Conservation (phyloP, 108 stramenopile genomes). For the Cyclotella cryptica region DNA sequence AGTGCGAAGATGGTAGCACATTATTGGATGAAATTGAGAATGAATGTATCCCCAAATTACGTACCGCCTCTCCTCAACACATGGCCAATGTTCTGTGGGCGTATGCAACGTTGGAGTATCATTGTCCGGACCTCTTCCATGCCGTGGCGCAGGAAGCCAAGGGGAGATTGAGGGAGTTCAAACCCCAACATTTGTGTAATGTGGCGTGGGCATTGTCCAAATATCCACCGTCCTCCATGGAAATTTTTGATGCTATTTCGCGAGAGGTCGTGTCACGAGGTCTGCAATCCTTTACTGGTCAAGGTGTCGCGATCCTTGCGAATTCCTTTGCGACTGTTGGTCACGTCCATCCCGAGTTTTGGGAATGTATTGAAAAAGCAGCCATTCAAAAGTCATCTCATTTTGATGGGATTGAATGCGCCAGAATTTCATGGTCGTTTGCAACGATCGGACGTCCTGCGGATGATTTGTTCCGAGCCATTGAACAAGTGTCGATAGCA, state of each 20-base stretch:
- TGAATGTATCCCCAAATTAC: background rate
- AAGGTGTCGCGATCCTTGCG: slow-evolving; percentile 48
- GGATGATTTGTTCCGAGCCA: slow-evolving; percentile 29
- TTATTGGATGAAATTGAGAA: slow-evolving; percentile 24
- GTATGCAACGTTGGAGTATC: slow-evolving; percentile 28
- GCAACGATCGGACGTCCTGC: slow-evolving; percentile 42
- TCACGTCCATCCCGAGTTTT: slow-evolving; percentile 23
- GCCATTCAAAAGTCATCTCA: slow-evolving; percentile 3
- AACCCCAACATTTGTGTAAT: slow-evolving; percentile 33
- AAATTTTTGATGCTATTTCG: slow-evolving; percentile 43
- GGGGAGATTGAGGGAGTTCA: slow-evolving; percentile 19
- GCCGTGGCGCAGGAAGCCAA: slow-evolving; percentile 28
- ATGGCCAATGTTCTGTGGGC: slow-evolving; percentile 27
- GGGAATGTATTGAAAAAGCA: slow-evolving; percentile 36
- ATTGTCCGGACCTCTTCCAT: slow-evolving; percentile 28
- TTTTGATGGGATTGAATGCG: slow-evolving; percentile 31
- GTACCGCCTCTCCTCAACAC: slow-evolving; percentile 12
- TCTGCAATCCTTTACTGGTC: slow-evolving; percentile 31
- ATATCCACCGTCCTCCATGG: slow-evolving; percentile 8
- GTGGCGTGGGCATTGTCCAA: slow-evolving; percentile 46
- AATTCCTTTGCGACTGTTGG: slow-evolving; percentile 47
- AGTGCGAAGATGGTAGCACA: background rate
- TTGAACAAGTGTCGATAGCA: slow-evolving; percentile 26
- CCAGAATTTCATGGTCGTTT: slow-evolving; percentile 46
- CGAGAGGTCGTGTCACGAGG: slow-evolving; percentile 37